These are phyloP conservation scores for Sporothrix euskadiensis DNA, from an alignment of 2,329 filamentous ascomycete species.

Conservation along the genomic window DNA sequence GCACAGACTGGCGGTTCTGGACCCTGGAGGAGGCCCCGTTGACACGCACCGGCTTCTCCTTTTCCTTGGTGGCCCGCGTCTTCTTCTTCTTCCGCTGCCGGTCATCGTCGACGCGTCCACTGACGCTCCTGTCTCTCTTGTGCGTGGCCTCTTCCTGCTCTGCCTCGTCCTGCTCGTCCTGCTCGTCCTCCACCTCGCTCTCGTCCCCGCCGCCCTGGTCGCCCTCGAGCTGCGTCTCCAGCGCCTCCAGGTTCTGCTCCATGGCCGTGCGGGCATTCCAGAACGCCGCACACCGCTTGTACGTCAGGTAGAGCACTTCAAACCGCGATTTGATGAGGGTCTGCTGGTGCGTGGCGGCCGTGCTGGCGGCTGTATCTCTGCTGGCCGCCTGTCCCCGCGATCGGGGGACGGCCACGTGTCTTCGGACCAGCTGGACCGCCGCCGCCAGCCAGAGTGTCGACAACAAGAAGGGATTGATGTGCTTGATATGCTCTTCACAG, in stretches of 20 bases:
- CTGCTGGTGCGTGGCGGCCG: neutral
- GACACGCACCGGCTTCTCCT: neutral
- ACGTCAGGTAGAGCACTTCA: constrained; percentile 24
- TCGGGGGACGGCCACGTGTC: neutral
- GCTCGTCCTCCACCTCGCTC: neutral
- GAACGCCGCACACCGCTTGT: constrained; percentile 20
- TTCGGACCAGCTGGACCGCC: constrained; percentile 20
- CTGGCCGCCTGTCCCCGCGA: neutral
- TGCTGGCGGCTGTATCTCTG: no score
- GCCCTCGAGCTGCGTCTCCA: constrained; percentile 18
- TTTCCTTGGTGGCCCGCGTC: neutral
- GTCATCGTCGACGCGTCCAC: neutral
- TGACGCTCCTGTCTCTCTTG: neutral
- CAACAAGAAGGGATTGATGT: constrained; percentile 25
- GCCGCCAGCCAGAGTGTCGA: constrained; percentile 21
- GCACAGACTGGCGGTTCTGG: neutral
- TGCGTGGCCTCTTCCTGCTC: neutral
- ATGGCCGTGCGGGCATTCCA: constrained; percentile 25
- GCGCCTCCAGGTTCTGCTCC: constrained; percentile 24
- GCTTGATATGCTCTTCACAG: constrained; percentile 16
- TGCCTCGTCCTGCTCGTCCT: neutral
- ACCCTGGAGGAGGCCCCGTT: neutral
- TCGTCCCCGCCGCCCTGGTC: neutral
- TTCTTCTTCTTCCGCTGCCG: neutral
- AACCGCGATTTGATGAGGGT: constrained; percentile 24